Evolutionary conservation across 352 stramenopile species (phyloP).

Genomic region (Phytophthora quininea): DNA sequence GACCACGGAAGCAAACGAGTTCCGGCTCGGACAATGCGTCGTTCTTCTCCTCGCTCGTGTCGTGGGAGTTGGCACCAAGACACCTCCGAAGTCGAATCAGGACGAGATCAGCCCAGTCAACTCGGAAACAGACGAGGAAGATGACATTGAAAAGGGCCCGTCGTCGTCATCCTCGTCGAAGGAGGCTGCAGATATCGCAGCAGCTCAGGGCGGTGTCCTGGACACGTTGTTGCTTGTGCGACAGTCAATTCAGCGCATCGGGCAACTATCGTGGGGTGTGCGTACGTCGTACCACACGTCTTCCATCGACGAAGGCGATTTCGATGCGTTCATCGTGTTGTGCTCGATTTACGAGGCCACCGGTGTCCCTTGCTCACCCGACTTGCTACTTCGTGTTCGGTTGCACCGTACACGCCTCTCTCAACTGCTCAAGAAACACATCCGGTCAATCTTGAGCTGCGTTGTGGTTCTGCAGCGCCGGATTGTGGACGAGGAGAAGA

Average conservation of each 20-base stretch:
- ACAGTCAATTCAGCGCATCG: constrained; percentile 86
- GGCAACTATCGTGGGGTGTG: constrained; percentile 81
- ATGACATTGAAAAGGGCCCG: constrained; percentile 65
- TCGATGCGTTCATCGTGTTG: constrained; percentile 84
- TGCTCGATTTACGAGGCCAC: constrained; percentile 85
- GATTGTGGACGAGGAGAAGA: constrained; percentile 81
- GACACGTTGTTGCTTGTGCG: constrained; percentile 82
- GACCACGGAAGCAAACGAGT: constrained; percentile 38
- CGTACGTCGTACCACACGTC: constrained; percentile 86
- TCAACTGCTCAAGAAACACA: constrained; percentile 79
- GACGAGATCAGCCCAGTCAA: constrained; percentile 61
- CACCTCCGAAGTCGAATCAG: constrained; percentile 31
- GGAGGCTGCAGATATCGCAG: constrained; percentile 57
- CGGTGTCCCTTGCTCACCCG: constrained; percentile 65
- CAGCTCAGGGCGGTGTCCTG: constrained; percentile 65
- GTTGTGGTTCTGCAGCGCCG: constrained; percentile 76
- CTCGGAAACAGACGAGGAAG: constrained; percentile 80
- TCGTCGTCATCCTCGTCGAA: constrained; percentile 64
- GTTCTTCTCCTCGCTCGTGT: constrained; percentile 61
- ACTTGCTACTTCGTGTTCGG: constrained; percentile 74
- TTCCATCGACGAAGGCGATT: constrained; percentile 82
- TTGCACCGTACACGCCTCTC: constrained; percentile 71
- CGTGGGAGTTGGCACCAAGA: constrained; percentile 67
- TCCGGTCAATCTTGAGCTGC: constrained; percentile 71
- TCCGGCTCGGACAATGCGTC: constrained; percentile 27